Percentiles rank a stretch among this genome's conserved stretches.
phyloP scores from a whole-genome alignment of 2,329 filamentous ascomycete species.

The Verticillium alfalfae region DNA sequence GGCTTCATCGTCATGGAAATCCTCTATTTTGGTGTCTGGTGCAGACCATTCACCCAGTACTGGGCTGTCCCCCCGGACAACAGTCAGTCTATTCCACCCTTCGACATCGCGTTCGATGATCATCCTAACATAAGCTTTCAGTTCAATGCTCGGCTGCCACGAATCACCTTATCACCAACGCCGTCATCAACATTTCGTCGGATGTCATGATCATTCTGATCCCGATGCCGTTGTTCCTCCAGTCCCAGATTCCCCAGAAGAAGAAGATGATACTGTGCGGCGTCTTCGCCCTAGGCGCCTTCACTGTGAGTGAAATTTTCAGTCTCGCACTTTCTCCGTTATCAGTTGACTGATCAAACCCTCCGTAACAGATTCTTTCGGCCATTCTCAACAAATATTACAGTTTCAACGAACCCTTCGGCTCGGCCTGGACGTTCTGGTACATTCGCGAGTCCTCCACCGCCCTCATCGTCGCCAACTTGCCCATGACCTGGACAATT shows the following conservation, averaged over 20 bases:
- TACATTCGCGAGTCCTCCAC: constrained; percentile 40
- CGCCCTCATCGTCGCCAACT: constrained; percentile 36
- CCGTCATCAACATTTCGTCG: constrained; percentile 53
- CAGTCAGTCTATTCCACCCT: constrained; percentile 22
- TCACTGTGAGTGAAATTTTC: constrained; percentile 31
- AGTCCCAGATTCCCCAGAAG: constrained; percentile 40
- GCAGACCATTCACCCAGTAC: constrained; percentile 49
- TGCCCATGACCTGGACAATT: constrained; percentile 36
- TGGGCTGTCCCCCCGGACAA: constrained; percentile 51
- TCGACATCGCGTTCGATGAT: not conserved
- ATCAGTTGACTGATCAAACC: not conserved
- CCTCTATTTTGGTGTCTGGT: constrained; percentile 45
- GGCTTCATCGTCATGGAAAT: constrained; percentile 47
- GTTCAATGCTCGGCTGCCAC: constrained; percentile 52
- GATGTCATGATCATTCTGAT: constrained; percentile 55
- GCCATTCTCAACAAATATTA: constrained; percentile 37
- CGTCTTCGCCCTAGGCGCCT: constrained; percentile 39
- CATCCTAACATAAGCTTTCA: constrained; percentile 12
- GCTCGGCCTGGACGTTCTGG: constrained; percentile 34
- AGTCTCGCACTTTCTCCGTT: not conserved
- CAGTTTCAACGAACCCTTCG: constrained; percentile 32
- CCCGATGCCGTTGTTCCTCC: constrained; percentile 47
- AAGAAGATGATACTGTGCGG: constrained; percentile 46
- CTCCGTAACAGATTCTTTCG: constrained; percentile 35
- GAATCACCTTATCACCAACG: constrained; percentile 53